Percentiles rank a stretch among this genome's conserved stretches.
Conservation (phyloP, 2,329 filamentous ascomycete genomes). For the Chaetothyriales sp. region DNA sequence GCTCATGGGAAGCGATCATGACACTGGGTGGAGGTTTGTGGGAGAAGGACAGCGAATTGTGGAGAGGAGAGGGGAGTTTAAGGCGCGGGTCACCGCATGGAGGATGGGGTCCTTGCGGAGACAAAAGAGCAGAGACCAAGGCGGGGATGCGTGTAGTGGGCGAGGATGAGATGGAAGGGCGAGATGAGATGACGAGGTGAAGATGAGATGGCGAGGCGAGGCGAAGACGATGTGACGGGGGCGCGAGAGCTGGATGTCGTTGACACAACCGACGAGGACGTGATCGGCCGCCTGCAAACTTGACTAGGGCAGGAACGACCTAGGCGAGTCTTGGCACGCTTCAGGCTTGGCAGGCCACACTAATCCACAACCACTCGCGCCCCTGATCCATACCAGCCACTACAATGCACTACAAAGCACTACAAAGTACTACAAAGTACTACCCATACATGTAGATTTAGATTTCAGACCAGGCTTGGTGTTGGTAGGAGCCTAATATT, state of each 20-base stretch:
- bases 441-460: too few relatives aligned
- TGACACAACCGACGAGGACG: neutral
- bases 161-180: neutral
- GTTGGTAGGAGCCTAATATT: too few relatives aligned
- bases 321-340: neutral
- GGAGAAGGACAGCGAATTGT: neutral
- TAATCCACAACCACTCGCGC: too few relatives aligned
- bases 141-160: neutral
- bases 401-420: too few relatives aligned
- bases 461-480: too few relatives aligned
- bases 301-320: neutral
- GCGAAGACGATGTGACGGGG: neutral
- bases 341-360: too few relatives aligned
- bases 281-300: neutral
- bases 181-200: neutral
- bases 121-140: neutral
- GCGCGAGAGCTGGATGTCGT: neutral
- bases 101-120: neutral
- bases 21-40: slow-evolving; percentile 5
- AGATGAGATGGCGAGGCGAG: neutral
- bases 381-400: too few relatives aligned
- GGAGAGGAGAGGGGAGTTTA: neutral
- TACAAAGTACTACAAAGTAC: too few relatives aligned
- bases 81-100: neutral
- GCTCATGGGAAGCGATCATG: slow-evolving; percentile 19